phyloP scores from a whole-genome alignment of 2,329 filamentous ascomycete species.

The Penicillium sp. region DNA sequence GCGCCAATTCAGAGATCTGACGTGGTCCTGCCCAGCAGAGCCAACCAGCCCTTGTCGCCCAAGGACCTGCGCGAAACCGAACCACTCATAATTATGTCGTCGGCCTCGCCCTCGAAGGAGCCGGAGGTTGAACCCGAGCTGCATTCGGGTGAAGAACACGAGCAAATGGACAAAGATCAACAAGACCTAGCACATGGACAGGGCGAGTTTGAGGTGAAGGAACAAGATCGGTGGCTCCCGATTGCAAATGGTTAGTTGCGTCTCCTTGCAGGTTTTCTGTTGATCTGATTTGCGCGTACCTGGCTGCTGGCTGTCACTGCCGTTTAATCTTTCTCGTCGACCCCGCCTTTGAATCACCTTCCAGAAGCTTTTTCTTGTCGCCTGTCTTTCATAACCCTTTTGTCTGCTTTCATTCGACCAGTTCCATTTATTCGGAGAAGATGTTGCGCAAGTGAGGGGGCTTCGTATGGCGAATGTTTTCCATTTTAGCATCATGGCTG shows the following conservation, averaged over 20 bases:
- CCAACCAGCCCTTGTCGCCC: constrained; percentile 32
- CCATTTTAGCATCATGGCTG: background rate
- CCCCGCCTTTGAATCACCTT: constrained; percentile 21
- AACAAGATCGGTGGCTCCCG: constrained; percentile 98
- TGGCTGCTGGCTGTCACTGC: constrained; percentile 32
- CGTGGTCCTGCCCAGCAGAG: constrained; percentile 43
- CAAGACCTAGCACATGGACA: constrained; percentile 65
- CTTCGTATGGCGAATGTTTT: background rate
- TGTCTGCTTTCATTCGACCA: background rate
- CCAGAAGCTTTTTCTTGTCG: constrained; percentile 1
- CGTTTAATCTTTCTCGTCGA: constrained; percentile 22
- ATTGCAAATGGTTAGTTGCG: constrained; percentile 97
- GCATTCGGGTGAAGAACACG: constrained; percentile 87
- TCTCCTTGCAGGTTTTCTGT: constrained; percentile 35
- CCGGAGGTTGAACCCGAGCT: constrained; percentile 81
- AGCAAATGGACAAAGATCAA: constrained; percentile 71
- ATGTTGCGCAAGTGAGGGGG: background rate
- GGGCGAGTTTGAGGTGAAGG: constrained; percentile 97
- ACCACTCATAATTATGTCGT: constrained; percentile 77
- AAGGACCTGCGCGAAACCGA: constrained; percentile 34
- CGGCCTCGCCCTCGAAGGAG: constrained; percentile 89
- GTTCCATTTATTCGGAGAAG: background rate
- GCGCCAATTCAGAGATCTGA: constrained; percentile 34
- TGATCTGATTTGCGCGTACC: constrained; percentile 51
- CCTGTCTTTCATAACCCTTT: background rate